Percentiles rank a stretch among this genome's conserved stretches.
Evolutionary conservation across 306 rosid genomes (phyloP).

Genomic region (Corylus americana): DNA sequence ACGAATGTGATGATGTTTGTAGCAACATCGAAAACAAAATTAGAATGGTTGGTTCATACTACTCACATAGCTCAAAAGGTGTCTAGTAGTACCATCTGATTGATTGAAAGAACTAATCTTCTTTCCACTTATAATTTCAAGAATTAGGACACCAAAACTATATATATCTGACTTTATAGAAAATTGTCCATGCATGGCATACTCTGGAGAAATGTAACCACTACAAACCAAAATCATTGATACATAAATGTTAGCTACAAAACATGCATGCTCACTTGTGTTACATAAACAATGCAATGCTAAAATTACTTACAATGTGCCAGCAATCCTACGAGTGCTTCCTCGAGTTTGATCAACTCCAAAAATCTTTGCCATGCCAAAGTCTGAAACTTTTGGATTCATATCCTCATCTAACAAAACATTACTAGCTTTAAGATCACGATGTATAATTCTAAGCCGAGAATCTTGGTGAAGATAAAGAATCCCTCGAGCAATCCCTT

Average conservation of each 20-base stretch:
- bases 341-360: slow-evolving; percentile 38
- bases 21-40: too few relatives aligned
- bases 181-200: slow-evolving; percentile 38
- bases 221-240: too few relatives aligned
- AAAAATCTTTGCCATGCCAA: slow-evolving; percentile 46
- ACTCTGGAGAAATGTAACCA: slow-evolving; percentile 16
- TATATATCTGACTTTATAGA: slow-evolving; percentile 49
- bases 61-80: too few relatives aligned
- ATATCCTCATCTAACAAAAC: slow-evolving; percentile 41
- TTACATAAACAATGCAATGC: too few relatives aligned
- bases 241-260: too few relatives aligned
- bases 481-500: slow-evolving; percentile 36
- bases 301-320: slow-evolving; percentile 43
- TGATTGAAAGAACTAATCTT: slow-evolving; percentile 5
- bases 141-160: slow-evolving; percentile 41
- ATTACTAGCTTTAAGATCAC: slow-evolving; percentile 37
- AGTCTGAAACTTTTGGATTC: slow-evolving; percentile 50
- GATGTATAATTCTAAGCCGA: slow-evolving; percentile 10
- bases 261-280: too few relatives aligned
- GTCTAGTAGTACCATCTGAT: neutral
- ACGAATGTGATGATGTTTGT: neutral
- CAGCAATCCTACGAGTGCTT: slow-evolving; percentile 42
- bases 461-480: slow-evolving; percentile 48
- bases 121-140: slow-evolving; percentile 44
- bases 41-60: too few relatives aligned